Conservation (phyloP, 179 eudicot genomes). For the Heliamphora pulchella region DNA sequence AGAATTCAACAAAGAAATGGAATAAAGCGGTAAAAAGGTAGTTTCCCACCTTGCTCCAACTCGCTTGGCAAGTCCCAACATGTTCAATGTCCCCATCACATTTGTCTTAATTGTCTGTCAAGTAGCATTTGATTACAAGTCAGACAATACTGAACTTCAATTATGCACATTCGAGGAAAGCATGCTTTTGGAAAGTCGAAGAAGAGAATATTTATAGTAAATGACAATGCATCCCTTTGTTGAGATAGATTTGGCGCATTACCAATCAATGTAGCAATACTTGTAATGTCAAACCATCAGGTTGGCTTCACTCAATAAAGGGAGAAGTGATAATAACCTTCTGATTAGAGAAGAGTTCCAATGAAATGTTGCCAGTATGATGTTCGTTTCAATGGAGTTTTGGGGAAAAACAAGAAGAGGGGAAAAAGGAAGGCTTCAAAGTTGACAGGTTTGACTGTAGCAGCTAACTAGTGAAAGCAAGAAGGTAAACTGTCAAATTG, state of each 20-base stretch:
- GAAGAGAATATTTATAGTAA: neutral
- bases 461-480: neutral
- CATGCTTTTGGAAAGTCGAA: neutral
- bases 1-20: neutral
- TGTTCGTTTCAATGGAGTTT: conserved; percentile 1
- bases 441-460: neutral
- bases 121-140: conserved; percentile 7
- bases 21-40: neutral
- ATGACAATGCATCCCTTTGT: conserved; percentile 9
- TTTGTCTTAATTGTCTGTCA: conserved; percentile 92
- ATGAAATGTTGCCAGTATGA: neutral
- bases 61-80: conserved; percentile 97
- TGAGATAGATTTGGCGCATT: neutral
- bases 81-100: conserved; percentile 92
- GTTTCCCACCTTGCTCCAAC: conserved; percentile 80
- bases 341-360: neutral
- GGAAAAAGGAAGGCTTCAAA: neutral
- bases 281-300: neutral
- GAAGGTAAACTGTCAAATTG: neutral
- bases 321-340: neutral
- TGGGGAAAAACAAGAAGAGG: neutral
- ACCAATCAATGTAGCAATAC: neutral
- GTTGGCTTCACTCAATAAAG: neutral
- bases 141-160: neutral
- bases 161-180: neutral